These are phyloP conservation scores for Diplodia intermedia DNA, from an alignment of 2,329 filamentous ascomycete genomes.

Conservation along the genomic window DNA sequence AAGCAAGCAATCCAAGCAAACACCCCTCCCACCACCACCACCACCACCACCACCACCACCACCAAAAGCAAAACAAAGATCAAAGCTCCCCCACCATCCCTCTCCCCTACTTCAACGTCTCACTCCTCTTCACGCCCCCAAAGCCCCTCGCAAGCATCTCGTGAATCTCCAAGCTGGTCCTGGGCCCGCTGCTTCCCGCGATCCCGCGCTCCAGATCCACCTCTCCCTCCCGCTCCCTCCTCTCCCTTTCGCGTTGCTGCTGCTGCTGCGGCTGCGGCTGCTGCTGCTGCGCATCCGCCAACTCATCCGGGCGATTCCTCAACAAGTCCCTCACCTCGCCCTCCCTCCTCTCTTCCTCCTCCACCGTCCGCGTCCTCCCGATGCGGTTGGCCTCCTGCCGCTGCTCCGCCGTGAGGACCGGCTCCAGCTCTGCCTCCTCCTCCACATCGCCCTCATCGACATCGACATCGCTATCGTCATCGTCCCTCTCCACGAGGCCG, in stretches of 20 bases:
- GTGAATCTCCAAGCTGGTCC: slow-evolving; percentile 31
- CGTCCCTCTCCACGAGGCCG: slow-evolving; percentile 1
- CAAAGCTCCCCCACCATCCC: too few species aligned
- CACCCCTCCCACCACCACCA: not conserved
- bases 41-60: not conserved
- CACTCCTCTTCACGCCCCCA: slow-evolving; percentile 30
- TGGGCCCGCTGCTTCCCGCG: not conserved
- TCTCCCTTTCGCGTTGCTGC: not conserved
- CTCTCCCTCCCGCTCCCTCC: too few species aligned
- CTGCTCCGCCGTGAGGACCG: slow-evolving; percentile 58
- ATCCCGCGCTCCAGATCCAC: not conserved
- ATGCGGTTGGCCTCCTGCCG: slow-evolving; percentile 46
- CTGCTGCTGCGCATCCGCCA: slow-evolving; percentile 33
- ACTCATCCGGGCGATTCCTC: slow-evolving; percentile 38
- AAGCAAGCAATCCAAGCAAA: not conserved
- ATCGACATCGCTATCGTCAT: not conserved
- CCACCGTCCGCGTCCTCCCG: slow-evolving; percentile 33
- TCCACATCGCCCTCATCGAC: slow-evolving; percentile 43
- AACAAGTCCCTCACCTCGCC: slow-evolving; percentile 45
- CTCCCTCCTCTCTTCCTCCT: slow-evolving; percentile 43
- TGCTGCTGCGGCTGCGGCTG: slow-evolving; percentile 19
- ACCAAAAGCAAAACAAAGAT: too few species aligned
- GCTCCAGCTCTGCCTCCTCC: slow-evolving; percentile 60
- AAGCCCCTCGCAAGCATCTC: slow-evolving; percentile 31
- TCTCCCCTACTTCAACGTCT: slow-evolving; percentile 21